These are phyloP conservation scores for Apiotrichum gracile DNA, from an alignment of 1,284 basidiomycete genomes.

Conservation along the genomic window DNA sequence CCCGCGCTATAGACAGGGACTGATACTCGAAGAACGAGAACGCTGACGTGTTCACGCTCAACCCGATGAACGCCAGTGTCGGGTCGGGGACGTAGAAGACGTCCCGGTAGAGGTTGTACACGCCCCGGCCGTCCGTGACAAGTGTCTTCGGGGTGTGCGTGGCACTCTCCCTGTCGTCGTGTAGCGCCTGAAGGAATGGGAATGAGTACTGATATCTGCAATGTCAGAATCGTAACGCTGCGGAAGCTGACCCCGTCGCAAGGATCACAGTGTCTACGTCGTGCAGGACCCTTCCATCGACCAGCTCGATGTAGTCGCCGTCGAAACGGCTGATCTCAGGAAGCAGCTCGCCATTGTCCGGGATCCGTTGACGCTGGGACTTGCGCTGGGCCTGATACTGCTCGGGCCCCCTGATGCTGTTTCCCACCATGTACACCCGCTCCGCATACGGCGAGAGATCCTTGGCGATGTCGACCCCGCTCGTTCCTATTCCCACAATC, in stretches of 20 bases:
- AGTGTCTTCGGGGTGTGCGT: conserved; percentile 20
- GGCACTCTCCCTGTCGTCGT: conserved; percentile 42
- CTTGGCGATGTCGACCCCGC: conserved; percentile 49
- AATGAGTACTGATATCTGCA: conserved; percentile 48
- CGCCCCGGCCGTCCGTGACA: conserved; percentile 51
- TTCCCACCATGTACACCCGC: conserved; percentile 27
- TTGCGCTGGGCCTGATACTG: conserved; percentile 30
- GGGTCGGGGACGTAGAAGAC: conserved; percentile 54
- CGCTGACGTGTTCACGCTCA: conserved; percentile 30
- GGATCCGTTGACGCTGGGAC: conserved; percentile 31
- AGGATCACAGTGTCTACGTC: conserved; percentile 50
- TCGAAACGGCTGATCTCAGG: conserved; percentile 43
- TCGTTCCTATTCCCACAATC: conserved; percentile 51
- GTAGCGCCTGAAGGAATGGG: conserved; percentile 52
- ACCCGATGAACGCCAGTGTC: conserved; percentile 48
- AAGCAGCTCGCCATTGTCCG: conserved; percentile 37
- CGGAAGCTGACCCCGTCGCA: conserved; percentile 50
- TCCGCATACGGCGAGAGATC: conserved; percentile 26
- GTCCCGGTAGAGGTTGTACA: conserved; percentile 51
- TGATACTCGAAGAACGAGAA: conserved; percentile 39
- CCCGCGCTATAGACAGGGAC: conserved; percentile 27
- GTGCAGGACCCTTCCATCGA: conserved; percentile 49
- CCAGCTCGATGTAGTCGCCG: conserved; percentile 46
- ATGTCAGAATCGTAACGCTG: not conserved
- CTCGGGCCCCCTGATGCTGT: conserved; percentile 28